Evolutionary conservation across 345 rosid genomes (phyloP).

Genomic region (Citrus mangshanensis): DNA sequence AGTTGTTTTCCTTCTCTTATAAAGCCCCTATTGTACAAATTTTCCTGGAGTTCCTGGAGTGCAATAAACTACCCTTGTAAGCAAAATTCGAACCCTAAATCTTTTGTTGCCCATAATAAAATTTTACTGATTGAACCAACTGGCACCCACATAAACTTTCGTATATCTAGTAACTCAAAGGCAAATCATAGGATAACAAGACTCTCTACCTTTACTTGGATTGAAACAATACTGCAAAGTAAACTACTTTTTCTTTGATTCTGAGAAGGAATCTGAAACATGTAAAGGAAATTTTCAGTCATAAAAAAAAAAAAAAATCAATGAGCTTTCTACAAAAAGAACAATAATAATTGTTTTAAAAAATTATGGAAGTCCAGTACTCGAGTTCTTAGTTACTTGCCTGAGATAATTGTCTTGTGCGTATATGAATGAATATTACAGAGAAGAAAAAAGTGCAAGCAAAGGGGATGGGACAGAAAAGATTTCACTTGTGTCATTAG

Average conservation of each 20-base stretch:
- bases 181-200: neutral
- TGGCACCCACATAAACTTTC: neutral
- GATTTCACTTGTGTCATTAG: slow-evolving; percentile 12
- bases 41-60: too few relatives aligned
- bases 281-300: slow-evolving; percentile 13
- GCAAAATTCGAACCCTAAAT: neutral
- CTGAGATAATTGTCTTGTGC: neutral
- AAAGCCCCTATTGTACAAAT: too few relatives aligned
- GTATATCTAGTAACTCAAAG: too few relatives aligned
- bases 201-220: slow-evolving; percentile 19
- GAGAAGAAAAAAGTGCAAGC: neutral
- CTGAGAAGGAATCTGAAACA: slow-evolving; percentile 30
- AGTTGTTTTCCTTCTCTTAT: too few relatives aligned
- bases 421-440: neutral
- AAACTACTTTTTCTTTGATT: slow-evolving; percentile 9
- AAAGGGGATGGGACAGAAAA: neutral
- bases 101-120: too few relatives aligned
- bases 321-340: too few relatives aligned
- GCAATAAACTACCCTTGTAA: neutral
- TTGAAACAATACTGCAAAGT: neutral
- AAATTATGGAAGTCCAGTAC: neutral
- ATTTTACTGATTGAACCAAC: neutral
- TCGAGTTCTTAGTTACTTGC: slow-evolving; percentile 17
- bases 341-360: too few relatives aligned
- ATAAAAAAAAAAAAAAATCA: neutral